These are phyloP conservation scores for Candida loeiensis DNA, from an alignment of 805 yeast genomes.

Conservation along the genomic window DNA sequence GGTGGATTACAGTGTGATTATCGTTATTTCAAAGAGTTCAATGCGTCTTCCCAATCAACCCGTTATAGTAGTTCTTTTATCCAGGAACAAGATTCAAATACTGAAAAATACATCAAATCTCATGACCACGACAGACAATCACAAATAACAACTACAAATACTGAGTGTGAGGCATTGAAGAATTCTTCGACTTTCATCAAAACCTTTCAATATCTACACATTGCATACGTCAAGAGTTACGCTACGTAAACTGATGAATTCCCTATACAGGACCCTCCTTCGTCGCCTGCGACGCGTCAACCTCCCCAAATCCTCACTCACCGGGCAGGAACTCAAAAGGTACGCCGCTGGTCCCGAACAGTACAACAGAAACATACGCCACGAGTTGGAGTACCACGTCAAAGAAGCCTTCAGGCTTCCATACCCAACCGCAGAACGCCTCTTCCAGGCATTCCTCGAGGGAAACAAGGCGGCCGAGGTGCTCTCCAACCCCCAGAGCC, in stretches of 20 bases:
- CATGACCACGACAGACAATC: too few relatives aligned
- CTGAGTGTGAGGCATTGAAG: too few relatives aligned
- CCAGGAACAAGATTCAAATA: too few relatives aligned
- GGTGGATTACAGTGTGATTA: not conserved
- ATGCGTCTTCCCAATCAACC: not conserved
- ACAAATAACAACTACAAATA: too few relatives aligned
- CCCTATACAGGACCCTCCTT: not conserved
- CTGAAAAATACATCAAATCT: too few relatives aligned
- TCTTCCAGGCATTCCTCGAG: conserved; percentile 1
- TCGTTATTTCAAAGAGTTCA: not conserved
- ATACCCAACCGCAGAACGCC: not conserved
- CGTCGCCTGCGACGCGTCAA: not conserved
- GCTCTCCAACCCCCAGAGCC: not conserved
- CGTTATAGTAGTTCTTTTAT: too few relatives aligned
- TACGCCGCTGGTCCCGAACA: not conserved
- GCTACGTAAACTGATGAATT: too few relatives aligned
- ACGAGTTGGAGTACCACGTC: conserved; percentile 2
- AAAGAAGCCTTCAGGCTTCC: not conserved
- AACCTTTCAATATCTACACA: too few relatives aligned
- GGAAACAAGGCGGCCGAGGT: conserved; percentile 4
- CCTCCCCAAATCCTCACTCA: not conserved
- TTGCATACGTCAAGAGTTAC: too few relatives aligned
- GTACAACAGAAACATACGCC: conserved; percentile 1
- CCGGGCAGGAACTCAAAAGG: not conserved
- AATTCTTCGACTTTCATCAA: too few relatives aligned